Evolutionary conservation across 495 filamentous ascomycete species (phyloP).

Genomic region (Trichoderma reesei): DNA sequence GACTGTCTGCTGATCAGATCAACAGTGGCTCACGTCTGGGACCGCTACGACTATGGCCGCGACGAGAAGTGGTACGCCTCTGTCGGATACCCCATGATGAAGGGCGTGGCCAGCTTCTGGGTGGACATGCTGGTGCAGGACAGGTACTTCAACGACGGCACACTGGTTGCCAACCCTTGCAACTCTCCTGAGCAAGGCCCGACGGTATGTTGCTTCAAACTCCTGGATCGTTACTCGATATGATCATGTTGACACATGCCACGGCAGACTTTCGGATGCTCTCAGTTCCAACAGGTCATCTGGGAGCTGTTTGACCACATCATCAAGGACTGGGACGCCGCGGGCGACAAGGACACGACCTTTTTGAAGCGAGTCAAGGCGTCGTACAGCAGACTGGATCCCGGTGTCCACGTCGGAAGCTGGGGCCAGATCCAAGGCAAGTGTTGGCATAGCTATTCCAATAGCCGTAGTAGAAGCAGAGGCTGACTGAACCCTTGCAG

Average conservation of each 20-base stretch:
- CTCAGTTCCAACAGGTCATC: constrained; percentile 7
- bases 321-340: not conserved
- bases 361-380: constrained; percentile 2
- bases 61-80: constrained; percentile 30
- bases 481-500: constrained; percentile 20
- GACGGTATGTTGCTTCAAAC: constrained; percentile 15
- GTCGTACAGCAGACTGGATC: not conserved
- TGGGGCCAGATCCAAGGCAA: constrained; percentile 5
- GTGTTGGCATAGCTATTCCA: not conserved
- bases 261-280: not conserved
- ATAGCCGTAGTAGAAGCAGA: not conserved
- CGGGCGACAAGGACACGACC: not conserved
- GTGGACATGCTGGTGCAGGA: constrained; percentile 35
- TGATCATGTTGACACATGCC: not conserved
- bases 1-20: not conserved
- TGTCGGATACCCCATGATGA: constrained; percentile 39
- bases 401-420: not conserved
- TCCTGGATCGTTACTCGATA: no score
- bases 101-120: constrained; percentile 39
- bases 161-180: constrained; percentile 41
- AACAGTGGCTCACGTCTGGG: constrained; percentile 36
- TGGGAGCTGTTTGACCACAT: constrained; percentile 2
- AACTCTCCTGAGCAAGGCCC: constrained; percentile 44
- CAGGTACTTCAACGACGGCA: constrained; percentile 38
- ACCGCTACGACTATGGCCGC: constrained; percentile 38